Conservation (phyloP, 345 rosid species). For the Stellera chamaejasme region DNA sequence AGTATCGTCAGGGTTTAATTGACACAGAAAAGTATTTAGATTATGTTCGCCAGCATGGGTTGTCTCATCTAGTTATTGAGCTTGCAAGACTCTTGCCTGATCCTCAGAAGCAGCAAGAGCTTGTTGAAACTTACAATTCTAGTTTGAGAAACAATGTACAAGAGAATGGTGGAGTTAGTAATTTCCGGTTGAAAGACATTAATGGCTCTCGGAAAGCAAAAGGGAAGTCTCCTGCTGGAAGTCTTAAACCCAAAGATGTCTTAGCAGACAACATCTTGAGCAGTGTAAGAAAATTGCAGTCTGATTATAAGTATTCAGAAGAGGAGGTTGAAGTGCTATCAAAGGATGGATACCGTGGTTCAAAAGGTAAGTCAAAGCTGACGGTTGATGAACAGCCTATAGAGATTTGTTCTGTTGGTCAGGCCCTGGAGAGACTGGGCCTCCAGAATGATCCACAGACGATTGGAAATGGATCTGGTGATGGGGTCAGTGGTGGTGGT, state of each 20-base stretch:
- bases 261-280: constrained; percentile 53
- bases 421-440: constrained; percentile 11
- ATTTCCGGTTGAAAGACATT: constrained; percentile 15
- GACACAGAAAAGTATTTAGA: constrained; percentile 54
- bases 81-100: constrained; percentile 89
- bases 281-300: constrained; percentile 51
- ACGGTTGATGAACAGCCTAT: constrained; percentile 20
- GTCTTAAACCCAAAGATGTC: constrained; percentile 28
- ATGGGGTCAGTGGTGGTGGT: constrained; percentile 25
- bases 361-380: constrained; percentile 42
- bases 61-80: constrained; percentile 70
- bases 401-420: constrained; percentile 14
- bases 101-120: constrained; percentile 71
- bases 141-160: constrained; percentile 25
- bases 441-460: constrained; percentile 15
- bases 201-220: constrained; percentile 27
- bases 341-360: constrained; percentile 52
- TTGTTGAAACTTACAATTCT: constrained; percentile 54
- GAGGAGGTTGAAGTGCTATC: constrained; percentile 46
- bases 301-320: constrained; percentile 33
- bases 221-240: constrained; percentile 37
- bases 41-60: constrained; percentile 52
- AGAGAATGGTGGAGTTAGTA: constrained; percentile 23
- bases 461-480: constrained; percentile 23
- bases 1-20: constrained; percentile 75